Evolutionary conservation across 2,329 filamentous ascomycete species (phyloP), one percentile per base, ranked within the genome.

Genomic region (Xylaria sp.): DNA sequence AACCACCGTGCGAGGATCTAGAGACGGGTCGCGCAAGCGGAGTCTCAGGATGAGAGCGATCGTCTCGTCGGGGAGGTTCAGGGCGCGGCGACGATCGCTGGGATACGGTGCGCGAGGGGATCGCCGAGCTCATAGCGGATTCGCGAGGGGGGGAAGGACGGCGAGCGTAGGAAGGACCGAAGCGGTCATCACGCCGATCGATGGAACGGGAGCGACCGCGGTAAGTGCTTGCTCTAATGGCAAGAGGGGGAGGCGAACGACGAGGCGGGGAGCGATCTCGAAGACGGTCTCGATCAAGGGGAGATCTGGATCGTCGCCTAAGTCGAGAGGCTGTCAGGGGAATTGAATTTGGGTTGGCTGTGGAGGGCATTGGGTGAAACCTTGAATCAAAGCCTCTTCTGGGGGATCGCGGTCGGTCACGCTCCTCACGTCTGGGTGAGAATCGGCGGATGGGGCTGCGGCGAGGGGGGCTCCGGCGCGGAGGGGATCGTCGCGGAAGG

Each of bases 221-320:
- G 64, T 81, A 85, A 2, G 78, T 74, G 57, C 65, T 73, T n/a
- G 73, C 77, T 46, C 78, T 75, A 8, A 74, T 64, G 34, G 67
- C 69, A 16, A 73, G 71, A 44, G 75, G 74, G 0, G 78, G 72
- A 2, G 42, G 42, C 10, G 75, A 75, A 52, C 77, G 72, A 59
- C 77, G 64, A 23, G 67, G 63, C 9, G 69, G 68, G 11, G 66
- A 60, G 58, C 70, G 67, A 30, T 71, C 69, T 59, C 74, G 76
- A 34, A 73, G 63, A 48, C 76, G 77, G 60, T 83, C 80, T 68
- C 79, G 74, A 46, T 76, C 75, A 59, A 76, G 78, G 1, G 82
- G 82, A 39, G 82, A 84, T 52, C 83, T 77, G 23, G 83, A 85
- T 66, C 82, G 76, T 63, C 80, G 77, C 70, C 80, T 82, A 64